Conservation (phyloP, 1,284 basidiomycete genomes). For the Ceratobasidium theobromae region DNA sequence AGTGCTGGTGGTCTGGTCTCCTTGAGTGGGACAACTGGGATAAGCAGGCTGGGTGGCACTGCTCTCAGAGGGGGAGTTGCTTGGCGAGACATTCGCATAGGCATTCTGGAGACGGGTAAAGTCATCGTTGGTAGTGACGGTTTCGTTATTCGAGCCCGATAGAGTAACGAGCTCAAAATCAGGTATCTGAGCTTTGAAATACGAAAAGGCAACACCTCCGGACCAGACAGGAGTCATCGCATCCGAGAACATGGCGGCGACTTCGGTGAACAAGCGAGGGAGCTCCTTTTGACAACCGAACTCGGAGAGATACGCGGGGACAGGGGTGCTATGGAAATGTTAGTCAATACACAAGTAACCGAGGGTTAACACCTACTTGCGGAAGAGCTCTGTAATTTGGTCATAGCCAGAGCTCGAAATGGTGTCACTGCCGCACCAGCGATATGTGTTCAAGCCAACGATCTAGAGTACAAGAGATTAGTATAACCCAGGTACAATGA, state of each 20-base stretch:
- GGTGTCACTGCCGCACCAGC: constrained; percentile 71
- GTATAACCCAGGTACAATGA: neutral
- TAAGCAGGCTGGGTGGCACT: constrained; percentile 52
- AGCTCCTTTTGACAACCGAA: constrained; percentile 51
- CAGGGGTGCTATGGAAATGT: constrained; percentile 48
- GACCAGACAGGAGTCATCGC: constrained; percentile 79
- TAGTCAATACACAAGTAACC: neutral
- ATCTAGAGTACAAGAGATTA: constrained; percentile 8
- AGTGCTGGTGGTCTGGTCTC: no score
- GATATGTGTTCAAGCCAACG: constrained; percentile 27
- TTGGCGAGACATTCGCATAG: constrained; percentile 59
- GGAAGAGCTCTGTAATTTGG: constrained; percentile 48
- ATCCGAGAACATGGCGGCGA: constrained; percentile 66
- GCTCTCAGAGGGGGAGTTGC: constrained; percentile 64
- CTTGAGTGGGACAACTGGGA: constrained; percentile 61
- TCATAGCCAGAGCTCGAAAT: constrained; percentile 60
- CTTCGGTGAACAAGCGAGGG: constrained; percentile 81
- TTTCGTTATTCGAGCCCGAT: constrained; percentile 54
- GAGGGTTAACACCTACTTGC: constrained; percentile 44
- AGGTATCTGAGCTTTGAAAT: constrained; percentile 71
- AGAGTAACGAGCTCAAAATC: constrained; percentile 85
- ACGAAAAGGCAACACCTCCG: constrained; percentile 81
- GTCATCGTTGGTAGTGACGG: constrained; percentile 66
- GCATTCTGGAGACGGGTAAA: constrained; percentile 65
- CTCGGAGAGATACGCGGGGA: constrained; percentile 89